Evolutionary conservation across 345 rosid species (phyloP).

Genomic region (Cardamine chenopodiifolia): DNA sequence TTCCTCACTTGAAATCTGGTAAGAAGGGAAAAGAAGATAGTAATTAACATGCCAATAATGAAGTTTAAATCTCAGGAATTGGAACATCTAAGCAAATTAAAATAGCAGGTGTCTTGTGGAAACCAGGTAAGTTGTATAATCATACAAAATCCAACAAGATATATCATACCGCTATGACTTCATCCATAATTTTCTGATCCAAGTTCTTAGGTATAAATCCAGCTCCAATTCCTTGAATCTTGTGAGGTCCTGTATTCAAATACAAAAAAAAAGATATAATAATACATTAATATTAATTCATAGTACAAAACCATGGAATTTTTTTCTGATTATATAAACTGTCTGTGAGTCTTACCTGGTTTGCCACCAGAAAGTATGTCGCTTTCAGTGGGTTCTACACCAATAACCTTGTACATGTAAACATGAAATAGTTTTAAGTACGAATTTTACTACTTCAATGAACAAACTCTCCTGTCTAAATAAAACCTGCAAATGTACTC

Average conservation of each 20-base stretch:
- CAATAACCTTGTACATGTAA: slow-evolving; percentile 62
- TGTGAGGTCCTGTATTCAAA: slow-evolving; percentile 83
- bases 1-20: slow-evolving; percentile 57
- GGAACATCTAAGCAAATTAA: background rate
- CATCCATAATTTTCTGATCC: slow-evolving; percentile 75
- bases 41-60: background rate
- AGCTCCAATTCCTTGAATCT: slow-evolving; percentile 99
- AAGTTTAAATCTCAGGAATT: background rate
- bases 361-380: slow-evolving; percentile 84
- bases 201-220: slow-evolving; percentile 90
- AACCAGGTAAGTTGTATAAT: background rate
- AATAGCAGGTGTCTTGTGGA: background rate
- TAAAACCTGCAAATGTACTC: slow-evolving; percentile 11
- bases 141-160: slow-evolving; percentile 12
- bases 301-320: background rate
- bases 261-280: background rate
- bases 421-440: slow-evolving; percentile 8
- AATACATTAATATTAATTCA: background rate
- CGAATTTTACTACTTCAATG: background rate
- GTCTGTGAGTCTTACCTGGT: slow-evolving; percentile 54
- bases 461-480: slow-evolving; percentile 8
- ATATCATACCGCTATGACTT: slow-evolving; percentile 69
- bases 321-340: background rate
- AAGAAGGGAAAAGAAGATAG: slow-evolving; percentile 3
- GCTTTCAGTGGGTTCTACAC: slow-evolving; percentile 83